Evolutionary conservation across 2,329 filamentous ascomycete species (phyloP), one percentile per base, ranked within the genome.

Genomic region (Calonectria ilicicola): DNA sequence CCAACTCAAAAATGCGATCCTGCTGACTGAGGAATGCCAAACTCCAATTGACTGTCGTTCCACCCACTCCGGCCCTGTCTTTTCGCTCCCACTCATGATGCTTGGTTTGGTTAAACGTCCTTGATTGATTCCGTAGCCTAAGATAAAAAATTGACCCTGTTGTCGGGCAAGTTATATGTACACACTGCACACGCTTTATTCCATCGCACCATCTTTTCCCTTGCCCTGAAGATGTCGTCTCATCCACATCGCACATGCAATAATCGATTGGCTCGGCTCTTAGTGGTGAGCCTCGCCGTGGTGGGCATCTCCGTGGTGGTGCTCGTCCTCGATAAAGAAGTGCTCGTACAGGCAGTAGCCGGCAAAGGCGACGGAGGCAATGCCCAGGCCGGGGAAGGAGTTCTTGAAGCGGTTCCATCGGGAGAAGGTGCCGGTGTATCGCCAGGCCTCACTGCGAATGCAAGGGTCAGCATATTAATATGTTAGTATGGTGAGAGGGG

Each of bases 261-360:
- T 58, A 51, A 72, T 32, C 19, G 65, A 35, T 23, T 74, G 68
- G n/a, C 49, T 79, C 74, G 68, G 46, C 53, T 78, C 85, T 62
- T 86, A 92, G 73, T 81, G 77, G 83, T 93, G 91, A 82, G 92
- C 90, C 70, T 91, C 87, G 6, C 53, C 53, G 74, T 86, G 87
- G 76, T 92, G 89, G 47, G 82, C 86, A 58, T 81, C 81, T 73
- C 85, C 85, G 74, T 86, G 86, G 77, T 89, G 91, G 78, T 92
- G 90, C 75, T 93, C 90, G 75, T 96, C 93, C 81, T 93, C 90
- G 79, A 98, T 83, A 85, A 98, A 98, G 68, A 97, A 86, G 84
- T 97, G 91, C 87, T 99, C 97, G 85, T 95, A 98, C 73, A 91
- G 91, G 84, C 96, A 95, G 87, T 99, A 99, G 75, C 88, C 93